Base-by-base conservation (phyloP, 257 asterid species). In the Solanum lignicaule region DNA sequence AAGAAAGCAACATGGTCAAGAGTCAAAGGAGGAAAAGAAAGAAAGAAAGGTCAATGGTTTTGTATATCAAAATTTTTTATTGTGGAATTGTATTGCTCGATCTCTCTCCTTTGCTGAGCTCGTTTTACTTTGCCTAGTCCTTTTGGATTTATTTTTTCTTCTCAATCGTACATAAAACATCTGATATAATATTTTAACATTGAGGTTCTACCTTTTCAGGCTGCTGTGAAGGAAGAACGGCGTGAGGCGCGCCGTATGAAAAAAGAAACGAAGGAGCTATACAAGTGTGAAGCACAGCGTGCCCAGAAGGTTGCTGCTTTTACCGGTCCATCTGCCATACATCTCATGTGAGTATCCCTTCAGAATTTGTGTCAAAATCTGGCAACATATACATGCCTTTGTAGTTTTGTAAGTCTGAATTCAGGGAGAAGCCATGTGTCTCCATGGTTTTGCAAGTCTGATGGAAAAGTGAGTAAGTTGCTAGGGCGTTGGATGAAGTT, bases 221-320 rank as follows among this genome's bases (percentile, higher is more conserved):
- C 94, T 89, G 95, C 98, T 89, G 94, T 95, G 84, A 97, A 97
- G 92, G 94, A 91, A 91, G 98, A 95, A 91, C 91, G 95, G 18
- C 98, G 99, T 7, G 98, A 95, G 92, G 99, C 99, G 9, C 91
- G 99, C 2, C 94, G 90, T 89, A 68, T 88, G 91, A 97, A 97
- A 89, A 97, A 95, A 81, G 99, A 94, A 88, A 91, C 86, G 86
- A 97, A 93, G 91, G 98, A 48, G 87, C 91, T 94, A 21, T 97
- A 95, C 90, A 96, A 94, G 89, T 90, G 88, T 33, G 99, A 97
- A 90, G 92, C 94, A 83, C 95, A 93, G 68, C 98, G 71, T 52
- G 99, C 99, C 79, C 99, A 95, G 91, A 97, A 92, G 88, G 97
- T 96, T 27, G 99, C 99, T 88, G 99, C 99, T 86, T 89, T 91